Conservation (phyloP, 495 filamentous ascomycete genomes). For the Penicillium dipodomyicola region DNA sequence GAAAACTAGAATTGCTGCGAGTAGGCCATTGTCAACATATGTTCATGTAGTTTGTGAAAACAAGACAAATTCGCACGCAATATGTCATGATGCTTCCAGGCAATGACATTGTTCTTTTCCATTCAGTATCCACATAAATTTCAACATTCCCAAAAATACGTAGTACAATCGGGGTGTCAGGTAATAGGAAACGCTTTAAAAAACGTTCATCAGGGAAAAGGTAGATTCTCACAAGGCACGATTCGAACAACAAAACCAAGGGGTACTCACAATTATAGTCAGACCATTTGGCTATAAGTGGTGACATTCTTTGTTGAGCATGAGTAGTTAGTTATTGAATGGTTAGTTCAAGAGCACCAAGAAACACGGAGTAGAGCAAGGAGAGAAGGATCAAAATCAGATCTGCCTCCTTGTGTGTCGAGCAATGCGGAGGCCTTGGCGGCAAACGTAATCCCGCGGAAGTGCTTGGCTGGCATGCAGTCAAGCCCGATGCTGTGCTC, state of each 20-base stretch:
- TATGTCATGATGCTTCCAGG: neutral
- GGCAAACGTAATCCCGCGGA: neutral
- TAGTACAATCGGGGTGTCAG: conserved; percentile 8
- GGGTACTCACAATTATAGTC: conserved; percentile 2
- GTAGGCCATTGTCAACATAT: neutral
- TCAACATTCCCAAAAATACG: conserved; percentile 11
- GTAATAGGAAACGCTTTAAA: conserved; percentile 15
- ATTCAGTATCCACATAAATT: conserved; percentile 12
- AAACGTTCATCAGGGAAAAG: conserved; percentile 9
- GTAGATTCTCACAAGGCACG: neutral
- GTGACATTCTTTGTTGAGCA: neutral
- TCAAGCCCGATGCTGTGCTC: neutral
- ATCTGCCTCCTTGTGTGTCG: neutral
- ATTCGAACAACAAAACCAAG: neutral
- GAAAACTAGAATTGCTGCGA: neutral
- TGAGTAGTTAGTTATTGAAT: neutral
- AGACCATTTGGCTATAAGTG: neutral
- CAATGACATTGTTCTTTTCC: neutral
- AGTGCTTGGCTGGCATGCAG: conserved; percentile 9
- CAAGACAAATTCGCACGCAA: neutral
- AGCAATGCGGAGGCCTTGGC: conserved; percentile 8
- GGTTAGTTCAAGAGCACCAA: neutral
- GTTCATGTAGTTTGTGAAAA: neutral
- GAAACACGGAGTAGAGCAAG: conserved; percentile 5
- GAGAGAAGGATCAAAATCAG: conserved; percentile 1